phyloP scores from a whole-genome alignment of 1,284 basidiomycete species.

The Sanghuangporus weigelae region DNA sequence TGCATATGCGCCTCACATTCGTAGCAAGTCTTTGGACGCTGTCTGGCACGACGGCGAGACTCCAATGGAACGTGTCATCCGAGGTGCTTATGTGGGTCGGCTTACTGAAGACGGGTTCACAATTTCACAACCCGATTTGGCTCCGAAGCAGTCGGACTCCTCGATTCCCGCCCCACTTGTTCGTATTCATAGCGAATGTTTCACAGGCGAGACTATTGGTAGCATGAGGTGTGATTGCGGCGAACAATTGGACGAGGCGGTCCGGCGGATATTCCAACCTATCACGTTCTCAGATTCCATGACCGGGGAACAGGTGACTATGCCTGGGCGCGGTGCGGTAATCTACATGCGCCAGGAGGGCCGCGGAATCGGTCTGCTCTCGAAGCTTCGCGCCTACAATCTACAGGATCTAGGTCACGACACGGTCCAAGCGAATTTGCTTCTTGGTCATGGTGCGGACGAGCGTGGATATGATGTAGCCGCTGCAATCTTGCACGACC shows the following conservation, averaged over 20 bases:
- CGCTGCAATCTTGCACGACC: conserved; percentile 83
- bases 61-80: conserved; percentile 87
- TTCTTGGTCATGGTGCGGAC: conserved; percentile 94
- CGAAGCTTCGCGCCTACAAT: conserved; percentile 98
- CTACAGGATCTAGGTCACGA: conserved; percentile 97
- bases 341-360: conserved; percentile 98
- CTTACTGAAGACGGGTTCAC: conserved; percentile 57
- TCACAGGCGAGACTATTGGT: conserved; percentile 97
- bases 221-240: conserved; percentile 99
- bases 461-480: conserved; percentile 93
- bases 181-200: conserved; percentile 97
- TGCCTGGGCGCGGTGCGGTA: conserved; percentile 88
- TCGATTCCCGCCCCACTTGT: conserved; percentile 73
- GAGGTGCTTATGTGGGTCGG: conserved; percentile 91
- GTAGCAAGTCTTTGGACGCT: conserved; percentile 80
- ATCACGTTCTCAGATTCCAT: conserved; percentile 38
- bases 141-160: conserved; percentile 20
- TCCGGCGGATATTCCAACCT: conserved; percentile 84
- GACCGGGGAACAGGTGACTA: conserved; percentile 30
- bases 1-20: conserved; percentile 52
- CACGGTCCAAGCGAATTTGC: conserved; percentile 94
- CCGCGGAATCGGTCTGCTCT: conserved; percentile 94
- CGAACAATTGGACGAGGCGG: conserved; percentile 96
- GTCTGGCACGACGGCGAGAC: conserved; percentile 87
- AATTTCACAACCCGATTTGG: conserved; percentile 42